Base-by-base conservation (phyloP, 345 rosid species). In the Adansonia digitata region DNA sequence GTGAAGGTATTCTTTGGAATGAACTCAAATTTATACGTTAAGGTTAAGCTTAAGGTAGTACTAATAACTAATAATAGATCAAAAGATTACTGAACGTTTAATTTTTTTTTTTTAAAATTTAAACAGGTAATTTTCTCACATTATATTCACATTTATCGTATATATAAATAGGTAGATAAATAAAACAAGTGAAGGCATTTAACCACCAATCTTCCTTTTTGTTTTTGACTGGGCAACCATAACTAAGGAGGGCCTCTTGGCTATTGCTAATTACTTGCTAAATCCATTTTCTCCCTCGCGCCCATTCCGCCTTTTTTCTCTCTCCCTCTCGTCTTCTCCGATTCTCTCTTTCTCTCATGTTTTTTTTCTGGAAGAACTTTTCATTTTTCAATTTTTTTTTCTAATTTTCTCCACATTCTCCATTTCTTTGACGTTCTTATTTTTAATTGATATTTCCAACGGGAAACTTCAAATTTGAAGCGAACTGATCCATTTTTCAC, bases 231-330 rank as follows among this genome's bases (percentile, higher is more conserved):
- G 65, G 42, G 76, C 56, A 60, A 73, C 76, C 76, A 60, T n/a
- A n/a, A n/a, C n/a, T 26, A 73, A 18, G 51, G 39, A 40, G 35
- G 75, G 15, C 66, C 68, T 20, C 7, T 59, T 43, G 15, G 61
- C 61, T 22, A 49, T 56, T 26, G 18, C 5, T 22, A 46, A 60
- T 42, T 20, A 59, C 35, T 60, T 46, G 65, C 68, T 73, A 73
- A 76, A 79, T 81, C 83, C 77, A 66, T 75, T 79, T 12, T 62
- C 77, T 75, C 88, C 78, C 87, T 77, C 82, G 87, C 89, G 92
- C 82, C 82, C 81, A 86, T 85, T 74, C 83, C 87, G 85, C 82
- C 73, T 14, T 59, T 27, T 57, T 20, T 18, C 71, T 72, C 86
- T 78, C 51, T 84, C 73, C 70, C 87, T 79, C 59, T 85, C 83